A percentile compares a stretch with the other conserved stretches of the same genome.
These are phyloP conservation scores for Leccinum uliginosum DNA, from an alignment of 768 basidiomycete species.

Conservation along the genomic window DNA sequence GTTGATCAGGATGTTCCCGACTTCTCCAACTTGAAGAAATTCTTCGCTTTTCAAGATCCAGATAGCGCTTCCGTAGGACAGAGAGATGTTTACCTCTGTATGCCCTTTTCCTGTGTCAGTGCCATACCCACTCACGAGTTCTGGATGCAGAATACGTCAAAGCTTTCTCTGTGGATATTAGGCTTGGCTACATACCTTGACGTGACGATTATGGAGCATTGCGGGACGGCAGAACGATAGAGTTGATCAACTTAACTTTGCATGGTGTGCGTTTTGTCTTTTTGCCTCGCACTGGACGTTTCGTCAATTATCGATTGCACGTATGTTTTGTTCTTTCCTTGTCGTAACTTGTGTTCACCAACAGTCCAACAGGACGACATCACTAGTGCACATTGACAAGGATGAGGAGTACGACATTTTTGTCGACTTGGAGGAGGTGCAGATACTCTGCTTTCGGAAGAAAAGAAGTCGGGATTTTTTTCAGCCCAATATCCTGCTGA, in stretches of 20 bases:
- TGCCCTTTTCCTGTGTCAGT: conserved; percentile 21
- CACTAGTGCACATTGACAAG: too few relatives aligned
- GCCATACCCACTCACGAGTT: conserved; percentile 2
- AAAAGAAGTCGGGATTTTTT: too few relatives aligned
- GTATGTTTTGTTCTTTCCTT: too few relatives aligned
- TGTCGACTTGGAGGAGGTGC: too few relatives aligned
- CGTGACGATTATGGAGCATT: conserved; percentile 92
- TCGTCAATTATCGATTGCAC: too few relatives aligned
- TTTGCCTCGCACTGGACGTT: too few relatives aligned
- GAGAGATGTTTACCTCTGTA: conserved; percentile 67
- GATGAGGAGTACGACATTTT: too few relatives aligned
- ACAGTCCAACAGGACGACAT: too few relatives aligned
- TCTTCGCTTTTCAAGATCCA: conserved; percentile 83
- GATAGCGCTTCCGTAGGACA: conserved; percentile 34
- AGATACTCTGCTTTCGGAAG: too few relatives aligned
- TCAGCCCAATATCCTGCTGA: too few relatives aligned
- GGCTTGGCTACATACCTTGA: conserved; percentile 97
- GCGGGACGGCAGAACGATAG: conserved; percentile 86
- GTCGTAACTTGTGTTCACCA: too few relatives aligned
- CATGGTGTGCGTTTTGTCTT: conserved; percentile 84
- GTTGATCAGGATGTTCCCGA: conserved; percentile 98
- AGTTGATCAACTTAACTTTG: conserved; percentile 98
- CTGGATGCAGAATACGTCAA: conserved; percentile 75
- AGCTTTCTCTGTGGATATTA: conserved; percentile 90
- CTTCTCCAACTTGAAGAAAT: conserved; percentile 95